Base-by-base conservation (phyloP, 495 filamentous ascomycete species). In the Beverwykella pulmonaria region DNA sequence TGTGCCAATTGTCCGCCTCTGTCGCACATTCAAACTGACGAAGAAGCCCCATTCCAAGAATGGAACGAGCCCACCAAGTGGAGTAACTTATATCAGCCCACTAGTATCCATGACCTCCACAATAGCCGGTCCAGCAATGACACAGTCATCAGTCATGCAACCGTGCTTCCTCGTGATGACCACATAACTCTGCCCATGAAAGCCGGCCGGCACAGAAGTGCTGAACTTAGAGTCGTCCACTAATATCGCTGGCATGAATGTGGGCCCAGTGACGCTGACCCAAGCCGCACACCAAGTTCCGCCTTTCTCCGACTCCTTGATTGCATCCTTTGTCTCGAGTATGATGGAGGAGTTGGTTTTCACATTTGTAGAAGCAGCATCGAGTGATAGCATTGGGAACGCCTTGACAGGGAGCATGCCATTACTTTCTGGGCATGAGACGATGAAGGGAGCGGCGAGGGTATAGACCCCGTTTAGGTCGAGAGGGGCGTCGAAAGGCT, bases 401-500 rank as follows among this genome's bases (percentile, higher is more conserved):
- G 85, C 79, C 73, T 82, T 86, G 58, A 89, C 80, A 9, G 84
- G 83, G 0, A 88, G 79, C 20, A 72, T 67, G 6, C 80, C 79
- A 73, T 88, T 86, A 50, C 65, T 74, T 1, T 70, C 50, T 9
- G 87, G 87, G 74, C 86, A 89, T 1, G 78, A 79, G 0, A 68
- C 71, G 67, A 89, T 87, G 78, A 88, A 88, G 10, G 78, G 78
- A 1, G 81, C 77, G 7, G 86, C 87, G 26, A 88, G 76, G 5
- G 85, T 86, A 75, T 82, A 85, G n/a, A 88, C 84, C 63, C 83
- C 77, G 59, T 87, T 79, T 68, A 84, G 79, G 53, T 75, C 74
- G 17, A 88, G 78, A 6, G 86, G 84, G 3, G 77, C 78, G 39
- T 87, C 87, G 71, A 87, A 86, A 1, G 84, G 74, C 50, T 83